A percentile compares a stretch with the other conserved stretches of the same genome.
These are phyloP conservation scores for Metschnikowia arizonensis DNA, from an alignment of 805 yeast species.

Conservation along the genomic window DNA sequence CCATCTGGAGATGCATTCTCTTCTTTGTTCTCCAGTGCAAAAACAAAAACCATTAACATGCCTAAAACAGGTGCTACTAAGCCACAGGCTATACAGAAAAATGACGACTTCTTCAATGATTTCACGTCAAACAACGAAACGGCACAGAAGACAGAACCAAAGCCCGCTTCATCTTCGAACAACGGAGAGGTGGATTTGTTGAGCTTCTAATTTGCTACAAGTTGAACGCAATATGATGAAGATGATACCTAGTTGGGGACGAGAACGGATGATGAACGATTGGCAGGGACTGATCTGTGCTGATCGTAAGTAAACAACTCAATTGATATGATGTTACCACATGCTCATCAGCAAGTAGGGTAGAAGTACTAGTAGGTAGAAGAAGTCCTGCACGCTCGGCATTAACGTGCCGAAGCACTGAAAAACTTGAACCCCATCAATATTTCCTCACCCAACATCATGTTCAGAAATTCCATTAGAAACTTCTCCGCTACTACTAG, in stretches of 20 bases:
- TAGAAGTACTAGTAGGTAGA: background rate
- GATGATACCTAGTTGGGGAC: background rate
- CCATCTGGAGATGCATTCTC: conserved; percentile 66
- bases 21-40: conserved; percentile 63
- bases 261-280: background rate
- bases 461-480: conserved; percentile 36
- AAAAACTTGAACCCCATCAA: background rate
- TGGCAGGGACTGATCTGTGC: background rate
- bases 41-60: conserved; percentile 32
- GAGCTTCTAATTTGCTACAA: conserved; percentile 33
- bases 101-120: conserved; percentile 32
- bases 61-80: conserved; percentile 10
- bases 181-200: conserved; percentile 47
- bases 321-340: background rate
- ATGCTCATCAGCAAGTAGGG: background rate
- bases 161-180: conserved; percentile 8
- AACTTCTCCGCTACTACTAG: conserved; percentile 47
- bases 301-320: background rate
- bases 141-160: conserved; percentile 10
- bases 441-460: conserved; percentile 3
- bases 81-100: conserved; percentile 12
- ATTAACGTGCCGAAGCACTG: background rate
- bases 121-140: conserved; percentile 24
- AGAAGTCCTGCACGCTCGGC: conserved; percentile 6
- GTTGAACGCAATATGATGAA: background rate